These are phyloP conservation scores for Zymoseptoria brevis DNA, from an alignment of 2,329 filamentous ascomycete genomes.

Conservation along the genomic window DNA sequence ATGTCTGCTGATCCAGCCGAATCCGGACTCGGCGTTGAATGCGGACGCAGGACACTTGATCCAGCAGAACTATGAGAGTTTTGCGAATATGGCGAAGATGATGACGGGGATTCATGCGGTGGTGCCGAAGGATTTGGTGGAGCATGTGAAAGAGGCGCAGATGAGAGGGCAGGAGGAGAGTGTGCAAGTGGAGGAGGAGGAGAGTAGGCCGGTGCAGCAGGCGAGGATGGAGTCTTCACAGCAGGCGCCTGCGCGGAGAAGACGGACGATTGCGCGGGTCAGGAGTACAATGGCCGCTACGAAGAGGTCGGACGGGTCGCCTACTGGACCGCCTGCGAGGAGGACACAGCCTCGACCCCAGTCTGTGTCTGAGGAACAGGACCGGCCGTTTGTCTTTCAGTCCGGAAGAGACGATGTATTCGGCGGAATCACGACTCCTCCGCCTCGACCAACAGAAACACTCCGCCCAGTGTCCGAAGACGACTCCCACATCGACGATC, in stretches of 20 bases:
- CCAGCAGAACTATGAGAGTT: slow-evolving; percentile 52
- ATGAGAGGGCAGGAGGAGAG: slow-evolving; percentile 35
- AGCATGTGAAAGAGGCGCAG: slow-evolving; percentile 46
- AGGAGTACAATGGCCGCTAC: slow-evolving; percentile 8
- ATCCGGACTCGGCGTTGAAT: slow-evolving; percentile 57
- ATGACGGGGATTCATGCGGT: slow-evolving; percentile 57
- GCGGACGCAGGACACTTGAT: slow-evolving; percentile 51
- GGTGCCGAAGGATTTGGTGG: slow-evolving; percentile 40
- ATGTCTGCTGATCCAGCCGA: slow-evolving; percentile 56
- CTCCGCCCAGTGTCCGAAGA: slow-evolving; percentile 20
- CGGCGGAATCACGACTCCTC: slow-evolving; percentile 3
- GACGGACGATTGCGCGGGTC: slow-evolving; percentile 23
- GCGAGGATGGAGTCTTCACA: slow-evolving; percentile 8
- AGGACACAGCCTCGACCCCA: slow-evolving; percentile 9
- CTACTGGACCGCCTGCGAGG: slow-evolving; percentile 15
- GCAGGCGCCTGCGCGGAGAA: slow-evolving; percentile 18
- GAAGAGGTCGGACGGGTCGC: slow-evolving; percentile 19
- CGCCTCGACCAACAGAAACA: slow-evolving; percentile 1
- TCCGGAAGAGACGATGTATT: slow-evolving; percentile 17
- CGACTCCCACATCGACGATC: slow-evolving; percentile 29
- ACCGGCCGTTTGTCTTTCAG: slow-evolving; percentile 21
- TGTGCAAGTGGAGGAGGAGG: slow-evolving; percentile 7
- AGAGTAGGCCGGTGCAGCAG: slow-evolving; percentile 10
- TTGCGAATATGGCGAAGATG: slow-evolving; percentile 49
- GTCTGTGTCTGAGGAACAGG: slow-evolving; percentile 1